Evolutionary conservation across 495 filamentous ascomycete species (phyloP), one percentile per base, ranked within the genome.

Genomic region (Daldinia vernicosa): DNA sequence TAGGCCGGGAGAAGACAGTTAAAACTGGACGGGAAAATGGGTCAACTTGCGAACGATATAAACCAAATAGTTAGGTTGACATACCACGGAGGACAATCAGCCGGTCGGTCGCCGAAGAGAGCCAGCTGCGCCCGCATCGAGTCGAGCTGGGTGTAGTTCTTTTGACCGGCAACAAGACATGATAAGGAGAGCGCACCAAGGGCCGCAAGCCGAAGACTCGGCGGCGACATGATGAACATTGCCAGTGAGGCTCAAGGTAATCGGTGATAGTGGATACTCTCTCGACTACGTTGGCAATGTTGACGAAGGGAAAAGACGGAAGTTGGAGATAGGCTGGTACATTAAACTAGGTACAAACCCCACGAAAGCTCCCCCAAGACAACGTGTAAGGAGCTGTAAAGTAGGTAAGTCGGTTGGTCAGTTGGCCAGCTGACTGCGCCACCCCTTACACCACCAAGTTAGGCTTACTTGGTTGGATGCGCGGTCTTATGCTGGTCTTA

Each of bases 1-100:
- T 97, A 97, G 63, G 90, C 90, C 26, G 95, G 93, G 19, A 98
- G 88, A 60, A 97, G 91, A 81, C 95, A 99, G 90, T 99, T 98
- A 86, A 99, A 99, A 81, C 95, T 90, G 66, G n/a, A 43, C 51
- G 39, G 45, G n/a, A 22, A 35, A 8, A 28, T 39, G 39, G 14
- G 59, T 74, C 62, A 81, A 69, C 53, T 51, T 60, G 51, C 27
- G 72, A 63, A 33, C 24, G 7, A 33, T 3, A 33, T 7, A 27
- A 32, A 28, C 1, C 56, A 55, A 37, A 15, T 56, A 28, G 28
- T 9, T 28, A 17, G 37, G 56, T 37, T 28, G 43, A 39, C 60
- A 51, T 83, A 90, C 88, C 88, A 90, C 77, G 88, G 88, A 37
- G 88, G 88, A 70, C 88, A 90, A 69, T 89, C 85, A 43, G 79